Evolutionary conservation across 495 filamentous ascomycete species (phyloP), one percentile per base, ranked within the genome.

Genomic region (Penicillium angulare): DNA sequence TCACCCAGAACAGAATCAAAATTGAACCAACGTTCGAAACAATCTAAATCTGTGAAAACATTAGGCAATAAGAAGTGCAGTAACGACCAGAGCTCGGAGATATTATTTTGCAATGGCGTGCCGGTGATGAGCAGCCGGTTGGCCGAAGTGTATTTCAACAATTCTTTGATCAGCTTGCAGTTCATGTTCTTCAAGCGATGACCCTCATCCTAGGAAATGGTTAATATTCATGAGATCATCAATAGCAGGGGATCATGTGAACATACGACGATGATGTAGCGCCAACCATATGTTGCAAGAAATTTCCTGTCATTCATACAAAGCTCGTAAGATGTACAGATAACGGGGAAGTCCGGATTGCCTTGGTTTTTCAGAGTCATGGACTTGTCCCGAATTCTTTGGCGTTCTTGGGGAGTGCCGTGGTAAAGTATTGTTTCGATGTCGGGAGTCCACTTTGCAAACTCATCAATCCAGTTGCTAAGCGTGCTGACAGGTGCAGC

Each of bases 61-160:
- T 95, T 92, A 2, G 93, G 93, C 92, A 98, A 97, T 49, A 98
- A 72, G 74, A 98, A 98, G 68, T 98, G 95, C 59, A 98, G 97
- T 6, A 98, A 80, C 0, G 95, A 97, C 93, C 93, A 98, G n/a
- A 98, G 77, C 62, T 98, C 93, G 4, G 96, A 78, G 16, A 98
- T 86, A 65, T 97, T 98, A 69, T 98, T 98, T 65, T 98, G 93
- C 59, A 98, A 97, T 0, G 93, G 93, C 1, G 93, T 98, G 24
- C 93, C 93, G 10, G 93, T 97, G 5, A 98, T 80, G 51, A 98
- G 96, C 31, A 98, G 77, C 9, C 93, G 88, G 67, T 98, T 95
- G 9, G 41, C 41, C 17, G 41, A 44, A 17, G 22, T 22, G 54
- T 97, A 96, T 65, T 87, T 95, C 18, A 79, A 61, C 29, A 98